Evolutionary conservation across 2,329 filamentous ascomycete species (phyloP), one percentile per base, ranked within the genome.

Genomic region (Aaosphaeria arxii): DNA sequence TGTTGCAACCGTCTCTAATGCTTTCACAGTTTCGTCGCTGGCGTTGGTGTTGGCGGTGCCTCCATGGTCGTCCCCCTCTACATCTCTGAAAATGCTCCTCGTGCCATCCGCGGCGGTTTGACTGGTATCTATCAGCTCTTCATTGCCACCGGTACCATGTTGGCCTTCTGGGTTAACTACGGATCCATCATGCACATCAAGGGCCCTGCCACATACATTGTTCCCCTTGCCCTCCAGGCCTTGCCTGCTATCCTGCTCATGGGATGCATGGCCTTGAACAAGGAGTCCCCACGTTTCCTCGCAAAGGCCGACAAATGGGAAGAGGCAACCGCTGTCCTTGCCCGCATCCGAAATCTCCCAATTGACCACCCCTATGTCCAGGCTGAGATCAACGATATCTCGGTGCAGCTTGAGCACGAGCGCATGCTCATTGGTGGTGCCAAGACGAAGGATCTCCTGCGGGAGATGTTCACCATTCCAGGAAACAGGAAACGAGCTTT

Each of bases 291-390:
- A 11, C 78, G 86, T 55, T 88, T 82, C 80, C 78, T 86, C 28
- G 86, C 85, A 28, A 81, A 83, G 55, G 77, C 82, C 57, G 84
- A 87, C 57, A 77, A 84, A 53, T 87, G 84, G 84, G 85, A 88
- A 50, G 74, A 84, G 38, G 82, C 85, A 1, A 79, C 77, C 3
- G 51, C 50, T 0, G 78, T 83, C 13, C 75, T 89, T 5, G 74
- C 78, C 17, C 73, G 67, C 35, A 74, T 89, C 38, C 79, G 85
- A 36, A 73, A 79, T 47, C 72, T 87, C 38, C 66, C 69, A 1
- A 28, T 52, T 1, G 48, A 56, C 3, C 69, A 72, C 51, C 46
- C 57, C 4, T 72, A 72, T 46, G 63, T 72, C n/a, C 61, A 64
- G 43, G 52, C 48, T 41, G 70, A 72, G 43, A 45, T 72, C 43